Conservation (phyloP, 148 eudicot genomes). For the Chenopodium berlandieri region DNA sequence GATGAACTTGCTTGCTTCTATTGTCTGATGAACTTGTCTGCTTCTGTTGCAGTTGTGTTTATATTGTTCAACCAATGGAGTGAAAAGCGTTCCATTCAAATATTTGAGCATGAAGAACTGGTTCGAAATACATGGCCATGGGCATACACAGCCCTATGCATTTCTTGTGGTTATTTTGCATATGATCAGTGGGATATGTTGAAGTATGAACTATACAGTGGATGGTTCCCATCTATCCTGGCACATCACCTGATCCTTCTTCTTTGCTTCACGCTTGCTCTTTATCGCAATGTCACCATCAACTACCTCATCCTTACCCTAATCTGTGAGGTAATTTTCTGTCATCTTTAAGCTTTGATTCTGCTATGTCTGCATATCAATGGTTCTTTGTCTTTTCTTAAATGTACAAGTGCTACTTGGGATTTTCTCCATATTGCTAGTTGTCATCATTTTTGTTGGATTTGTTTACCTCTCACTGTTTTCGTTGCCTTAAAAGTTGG, state of each 20-base stretch:
- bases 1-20: conserved; percentile 3
- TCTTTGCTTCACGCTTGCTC: conserved; percentile 83
- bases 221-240: conserved; percentile 75
- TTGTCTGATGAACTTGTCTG: conserved; percentile 4
- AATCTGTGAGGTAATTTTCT: conserved; percentile 71
- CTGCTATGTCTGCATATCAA: background rate
- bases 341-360: background rate
- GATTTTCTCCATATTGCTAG: background rate
- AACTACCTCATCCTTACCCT: conserved; percentile 95
- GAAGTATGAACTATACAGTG: conserved; percentile 51
- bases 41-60: conserved; percentile 52
- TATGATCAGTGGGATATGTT: conserved; percentile 96
- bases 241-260: conserved; percentile 87
- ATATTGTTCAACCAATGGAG: conserved; percentile 57
- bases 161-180: conserved; percentile 87
- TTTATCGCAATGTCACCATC: conserved; percentile 81
- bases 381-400: background rate
- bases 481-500: background rate
- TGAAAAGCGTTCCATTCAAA: conserved; percentile 24
- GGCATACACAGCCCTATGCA: conserved; percentile 76
- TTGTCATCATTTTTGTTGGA: background rate
- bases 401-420: background rate
- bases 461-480: background rate
- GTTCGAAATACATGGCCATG: conserved; percentile 66
- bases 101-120: conserved; percentile 75